Conservation (phyloP, 2,329 filamentous ascomycete genomes). For the Colletotrichum somersetense region DNA sequence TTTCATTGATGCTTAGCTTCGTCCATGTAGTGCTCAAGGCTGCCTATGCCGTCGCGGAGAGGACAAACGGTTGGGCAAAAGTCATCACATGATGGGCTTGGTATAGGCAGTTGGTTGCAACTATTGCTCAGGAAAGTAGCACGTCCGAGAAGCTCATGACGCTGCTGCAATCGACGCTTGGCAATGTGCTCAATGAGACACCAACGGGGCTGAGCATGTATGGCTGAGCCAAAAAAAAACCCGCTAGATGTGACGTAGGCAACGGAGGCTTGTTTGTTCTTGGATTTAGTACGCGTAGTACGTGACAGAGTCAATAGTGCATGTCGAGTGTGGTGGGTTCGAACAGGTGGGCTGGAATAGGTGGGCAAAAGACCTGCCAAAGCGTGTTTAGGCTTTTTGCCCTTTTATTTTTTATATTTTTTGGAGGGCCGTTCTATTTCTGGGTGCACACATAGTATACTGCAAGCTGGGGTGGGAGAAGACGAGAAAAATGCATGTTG, state of each 20-base stretch:
- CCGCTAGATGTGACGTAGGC: neutral
- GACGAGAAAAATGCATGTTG: neutral
- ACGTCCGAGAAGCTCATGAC: neutral
- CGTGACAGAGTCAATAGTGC: neutral
- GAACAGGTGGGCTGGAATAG: neutral
- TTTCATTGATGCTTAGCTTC: neutral
- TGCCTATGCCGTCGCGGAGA: neutral
- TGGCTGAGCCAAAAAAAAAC: neutral
- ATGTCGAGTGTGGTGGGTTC: neutral
- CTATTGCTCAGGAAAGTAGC: neutral
- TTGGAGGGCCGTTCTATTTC: constrained; percentile 8
- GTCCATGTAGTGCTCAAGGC: neutral
- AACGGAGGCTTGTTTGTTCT: neutral
- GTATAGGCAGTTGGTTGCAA: neutral
- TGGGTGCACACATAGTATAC: neutral
- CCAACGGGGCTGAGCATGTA: neutral
- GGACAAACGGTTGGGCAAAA: neutral
- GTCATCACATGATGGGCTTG: neutral
- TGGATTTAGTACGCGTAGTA: too few relatives aligned
- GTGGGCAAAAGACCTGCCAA: neutral
- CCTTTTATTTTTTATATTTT: neutral
- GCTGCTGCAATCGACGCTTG: neutral
- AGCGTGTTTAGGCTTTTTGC: neutral
- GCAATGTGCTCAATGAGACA: neutral
- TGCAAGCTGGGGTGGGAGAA: neutral